Evolutionary conservation across 1,139 yeast species (phyloP).

Genomic region (Hyphopichia pseudoburtonii): DNA sequence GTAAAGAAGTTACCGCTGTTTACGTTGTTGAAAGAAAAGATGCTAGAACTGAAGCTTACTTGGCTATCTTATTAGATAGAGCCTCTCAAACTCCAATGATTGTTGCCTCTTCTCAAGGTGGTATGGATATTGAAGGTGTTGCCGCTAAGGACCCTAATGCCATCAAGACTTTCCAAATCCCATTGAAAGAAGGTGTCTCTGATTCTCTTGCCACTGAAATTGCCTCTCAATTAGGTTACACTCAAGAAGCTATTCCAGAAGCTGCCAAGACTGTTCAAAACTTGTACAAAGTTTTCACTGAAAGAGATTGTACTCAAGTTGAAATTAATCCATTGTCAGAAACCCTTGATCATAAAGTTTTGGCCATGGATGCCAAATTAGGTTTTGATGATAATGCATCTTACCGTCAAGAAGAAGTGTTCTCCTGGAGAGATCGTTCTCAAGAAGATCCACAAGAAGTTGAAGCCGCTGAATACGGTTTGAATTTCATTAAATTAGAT

Average conservation of each 20-base stretch:
- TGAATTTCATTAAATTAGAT: slow-evolving; percentile 95
- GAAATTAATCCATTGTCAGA: slow-evolving; percentile 98
- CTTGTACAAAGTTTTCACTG: slow-evolving; percentile 83
- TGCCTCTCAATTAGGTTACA: slow-evolving; percentile 81
- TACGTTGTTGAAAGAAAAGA: slow-evolving; percentile 94
- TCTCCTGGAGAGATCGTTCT: slow-evolving; percentile 93
- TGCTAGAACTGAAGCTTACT: slow-evolving; percentile 91
- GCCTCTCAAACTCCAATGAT: slow-evolving; percentile 85
- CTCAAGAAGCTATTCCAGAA: slow-evolving; percentile 73
- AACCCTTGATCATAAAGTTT: slow-evolving; percentile 83
- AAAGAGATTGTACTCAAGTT: slow-evolving; percentile 95
- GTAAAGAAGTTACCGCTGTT: slow-evolving; percentile 96
- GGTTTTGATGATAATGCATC: slow-evolving; percentile 96
- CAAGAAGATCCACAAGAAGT: slow-evolving; percentile 99
- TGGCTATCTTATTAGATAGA: slow-evolving; percentile 95
- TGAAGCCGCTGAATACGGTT: slow-evolving; percentile 83
- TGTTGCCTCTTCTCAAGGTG: slow-evolving; percentile 97
- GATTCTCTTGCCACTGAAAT: slow-evolving; percentile 72
- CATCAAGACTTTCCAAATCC: slow-evolving; percentile 84
- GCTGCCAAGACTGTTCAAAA: slow-evolving; percentile 87
- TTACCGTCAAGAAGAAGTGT: slow-evolving; percentile 93
- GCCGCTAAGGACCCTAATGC: slow-evolving; percentile 91
- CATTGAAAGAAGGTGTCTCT: slow-evolving; percentile 77
- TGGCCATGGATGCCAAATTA: slow-evolving; percentile 99
- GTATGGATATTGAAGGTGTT: slow-evolving; percentile 99